A percentile compares a stretch with the other conserved stretches of the same genome.
Evolutionary conservation across 352 stramenopile genomes (phyloP).

Genomic region (Phytophthora nicotianae): DNA sequence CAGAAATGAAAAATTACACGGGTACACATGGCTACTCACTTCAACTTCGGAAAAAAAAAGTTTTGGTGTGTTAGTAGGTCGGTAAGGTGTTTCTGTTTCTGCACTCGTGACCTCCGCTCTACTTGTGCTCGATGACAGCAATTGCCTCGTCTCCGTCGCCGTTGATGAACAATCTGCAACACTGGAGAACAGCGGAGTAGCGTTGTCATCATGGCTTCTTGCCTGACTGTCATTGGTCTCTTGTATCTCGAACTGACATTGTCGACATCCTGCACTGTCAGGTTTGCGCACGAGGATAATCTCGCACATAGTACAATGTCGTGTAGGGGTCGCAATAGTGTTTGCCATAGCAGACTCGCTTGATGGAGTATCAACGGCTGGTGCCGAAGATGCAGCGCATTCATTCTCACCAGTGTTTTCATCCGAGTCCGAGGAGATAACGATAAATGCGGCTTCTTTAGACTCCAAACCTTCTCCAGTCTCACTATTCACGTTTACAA

Average conservation of each 20-base stretch:
- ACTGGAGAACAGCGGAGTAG: no score
- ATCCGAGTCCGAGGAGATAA: slow-evolving; percentile 1
- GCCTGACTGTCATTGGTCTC: not conserved
- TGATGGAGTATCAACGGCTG: not conserved
- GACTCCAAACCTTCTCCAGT: no score
- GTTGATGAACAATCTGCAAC: not conserved
- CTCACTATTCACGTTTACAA: slow-evolving; percentile 3
- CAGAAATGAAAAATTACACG: slow-evolving; percentile 8
- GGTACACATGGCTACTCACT: slow-evolving; percentile 21
- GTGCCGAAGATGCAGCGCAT: not conserved
- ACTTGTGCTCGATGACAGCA: not conserved
- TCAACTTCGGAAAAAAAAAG: slow-evolving; percentile 3
- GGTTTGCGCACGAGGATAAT: slow-evolving; percentile 35
- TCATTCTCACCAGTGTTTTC: not conserved
- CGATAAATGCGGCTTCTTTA: not conserved
- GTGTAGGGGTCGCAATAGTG: not conserved
- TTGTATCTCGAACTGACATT: slow-evolving; percentile 13
- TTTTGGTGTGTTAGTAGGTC: not conserved
- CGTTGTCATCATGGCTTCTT: no score
- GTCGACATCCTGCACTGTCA: slow-evolving; percentile 21
- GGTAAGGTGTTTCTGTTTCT: not conserved
- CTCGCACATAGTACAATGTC: slow-evolving; percentile 26
- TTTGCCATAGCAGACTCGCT: not conserved
- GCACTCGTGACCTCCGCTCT: not conserved
- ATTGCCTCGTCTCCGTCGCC: not conserved